Percentiles rank a stretch among this genome's conserved stretches.
Conservation (phyloP, 352 stramenopile species). For the Globisporangium nagaii region DNA sequence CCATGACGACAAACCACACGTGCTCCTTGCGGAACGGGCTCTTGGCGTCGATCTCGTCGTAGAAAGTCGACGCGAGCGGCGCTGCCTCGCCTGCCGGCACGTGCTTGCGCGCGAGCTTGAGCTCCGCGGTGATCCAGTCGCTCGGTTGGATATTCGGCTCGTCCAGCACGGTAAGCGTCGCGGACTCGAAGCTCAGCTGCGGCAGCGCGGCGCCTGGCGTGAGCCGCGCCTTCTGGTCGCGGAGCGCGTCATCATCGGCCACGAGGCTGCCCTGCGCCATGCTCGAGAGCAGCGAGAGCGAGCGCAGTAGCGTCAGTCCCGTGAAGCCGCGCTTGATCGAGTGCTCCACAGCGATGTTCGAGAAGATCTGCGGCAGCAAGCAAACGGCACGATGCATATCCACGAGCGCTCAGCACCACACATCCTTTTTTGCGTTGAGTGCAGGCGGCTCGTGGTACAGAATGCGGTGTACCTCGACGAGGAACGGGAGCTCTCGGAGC, state of each 20-base stretch:
- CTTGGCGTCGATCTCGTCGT: conserved; percentile 60
- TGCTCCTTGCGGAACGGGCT: conserved; percentile 72
- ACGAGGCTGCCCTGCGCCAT: conserved; percentile 67
- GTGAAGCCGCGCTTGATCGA: conserved; percentile 66
- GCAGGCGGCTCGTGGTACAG: no score
- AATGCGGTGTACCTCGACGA: conserved; percentile 72
- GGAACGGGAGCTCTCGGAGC: conserved; percentile 67
- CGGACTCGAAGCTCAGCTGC: conserved; percentile 21
- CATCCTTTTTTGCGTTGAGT: no score
- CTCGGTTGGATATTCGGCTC: conserved; percentile 64
- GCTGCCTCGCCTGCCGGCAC: conserved; percentile 31
- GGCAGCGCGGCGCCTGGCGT: conserved; percentile 25
- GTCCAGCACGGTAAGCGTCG: conserved; percentile 53
- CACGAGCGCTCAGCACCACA: no score
- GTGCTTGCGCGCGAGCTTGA: conserved; percentile 46
- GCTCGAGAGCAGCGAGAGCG: conserved; percentile 61
- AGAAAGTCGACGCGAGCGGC: conserved; percentile 57
- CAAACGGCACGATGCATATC: no score
- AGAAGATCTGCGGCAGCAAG: conserved; percentile 35
- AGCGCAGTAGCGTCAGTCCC: conserved; percentile 41
- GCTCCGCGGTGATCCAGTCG: conserved; percentile 74
- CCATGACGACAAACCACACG: conserved; percentile 63
- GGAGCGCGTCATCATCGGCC: conserved; percentile 49
- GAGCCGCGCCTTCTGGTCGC: conserved; percentile 49
- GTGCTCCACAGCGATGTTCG: conserved; percentile 49